Percentiles rank a stretch among this genome's conserved stretches.
Conservation (phyloP, 306 rosid genomes). For the Herpetospermum pedunculosum region DNA sequence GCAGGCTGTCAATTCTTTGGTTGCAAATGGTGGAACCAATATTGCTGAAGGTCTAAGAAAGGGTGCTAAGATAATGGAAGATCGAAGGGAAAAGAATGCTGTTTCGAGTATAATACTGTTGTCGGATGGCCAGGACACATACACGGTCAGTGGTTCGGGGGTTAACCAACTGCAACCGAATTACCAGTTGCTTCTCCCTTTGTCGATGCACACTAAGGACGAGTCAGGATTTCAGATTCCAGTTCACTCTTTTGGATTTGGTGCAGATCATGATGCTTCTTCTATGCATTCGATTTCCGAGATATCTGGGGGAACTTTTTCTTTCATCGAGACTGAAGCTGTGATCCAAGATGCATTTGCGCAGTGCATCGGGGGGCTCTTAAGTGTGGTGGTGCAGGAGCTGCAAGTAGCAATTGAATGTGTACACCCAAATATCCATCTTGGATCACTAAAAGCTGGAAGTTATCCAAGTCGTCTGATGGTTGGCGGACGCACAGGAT, state of each 20-base stretch:
- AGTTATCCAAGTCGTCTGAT: conserved; percentile 59
- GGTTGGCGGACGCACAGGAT: conserved; percentile 49
- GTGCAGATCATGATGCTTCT: conserved; percentile 87
- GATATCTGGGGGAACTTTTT: conserved; percentile 92
- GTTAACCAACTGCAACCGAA: conserved; percentile 52
- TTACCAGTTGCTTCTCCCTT: conserved; percentile 73
- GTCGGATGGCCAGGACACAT: conserved; percentile 96
- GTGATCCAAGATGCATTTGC: conserved; percentile 97
- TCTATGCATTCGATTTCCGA: conserved; percentile 94
- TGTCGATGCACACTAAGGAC: conserved; percentile 44
- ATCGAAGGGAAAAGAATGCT: conserved; percentile 73
- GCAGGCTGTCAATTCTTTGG: conserved; percentile 92
- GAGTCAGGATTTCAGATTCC: conserved; percentile 79
- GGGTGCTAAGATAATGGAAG: conserved; percentile 90
- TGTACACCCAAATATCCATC: conserved; percentile 28
- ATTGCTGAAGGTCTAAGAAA: conserved; percentile 92
- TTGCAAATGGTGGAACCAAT: conserved; percentile 97
- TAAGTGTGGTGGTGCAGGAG: conserved; percentile 89
- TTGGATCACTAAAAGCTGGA: conserved; percentile 72
- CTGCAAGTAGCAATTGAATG: conserved; percentile 73
- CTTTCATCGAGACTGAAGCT: conserved; percentile 89
- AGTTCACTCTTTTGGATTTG: conserved; percentile 91
- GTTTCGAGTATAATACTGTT: conserved; percentile 76
- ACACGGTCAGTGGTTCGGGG: conserved; percentile 57
- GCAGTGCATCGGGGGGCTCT: conserved; percentile 93